Evolutionary conservation across 192 early-diverging fungal species (phyloP).

Genomic region (Rhizophagus clarus): DNA sequence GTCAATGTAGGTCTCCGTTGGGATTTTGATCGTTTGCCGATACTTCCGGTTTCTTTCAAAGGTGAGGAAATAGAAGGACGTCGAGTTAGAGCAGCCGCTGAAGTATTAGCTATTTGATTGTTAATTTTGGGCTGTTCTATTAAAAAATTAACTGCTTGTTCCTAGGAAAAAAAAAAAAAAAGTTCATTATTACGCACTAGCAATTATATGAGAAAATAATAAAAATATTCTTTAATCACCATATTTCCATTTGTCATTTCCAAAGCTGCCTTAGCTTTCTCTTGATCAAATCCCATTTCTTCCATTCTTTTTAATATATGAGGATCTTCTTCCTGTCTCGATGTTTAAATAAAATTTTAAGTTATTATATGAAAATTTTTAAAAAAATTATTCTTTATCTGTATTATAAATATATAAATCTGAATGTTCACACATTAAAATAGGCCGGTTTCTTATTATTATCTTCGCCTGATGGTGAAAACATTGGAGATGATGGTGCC

Average conservation of each 20-base stretch:
- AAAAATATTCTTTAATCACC: constrained; percentile 36
- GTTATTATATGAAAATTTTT: background rate
- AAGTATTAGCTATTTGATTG: constrained; percentile 38
- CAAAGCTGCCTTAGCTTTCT: constrained; percentile 64
- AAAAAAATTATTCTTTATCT: background rate
- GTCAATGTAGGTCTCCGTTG: background rate
- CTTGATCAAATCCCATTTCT: constrained; percentile 69
- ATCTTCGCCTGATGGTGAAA: background rate
- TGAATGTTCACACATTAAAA: constrained; percentile 14
- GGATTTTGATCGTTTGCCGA: constrained; percentile 27
- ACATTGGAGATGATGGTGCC: background rate
- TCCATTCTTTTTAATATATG: constrained; percentile 39
- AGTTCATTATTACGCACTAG: background rate
- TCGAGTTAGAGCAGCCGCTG: constrained; percentile 14
- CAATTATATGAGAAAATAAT: background rate
- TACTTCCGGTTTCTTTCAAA: constrained; percentile 3
- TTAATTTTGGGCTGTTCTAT: constrained; percentile 62
- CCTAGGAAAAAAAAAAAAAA: constrained; percentile 34
- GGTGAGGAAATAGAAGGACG: constrained; percentile 30
- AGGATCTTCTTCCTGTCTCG: constrained; percentile 34
- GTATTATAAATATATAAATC: background rate
- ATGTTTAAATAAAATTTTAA: background rate
- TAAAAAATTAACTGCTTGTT: constrained; percentile 60
- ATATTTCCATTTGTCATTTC: constrained; percentile 55
- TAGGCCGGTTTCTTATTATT: constrained; percentile 18